Base-by-base conservation (phyloP, 2,329 filamentous ascomycete species). In the Ceratocystis cubensis region DNA sequence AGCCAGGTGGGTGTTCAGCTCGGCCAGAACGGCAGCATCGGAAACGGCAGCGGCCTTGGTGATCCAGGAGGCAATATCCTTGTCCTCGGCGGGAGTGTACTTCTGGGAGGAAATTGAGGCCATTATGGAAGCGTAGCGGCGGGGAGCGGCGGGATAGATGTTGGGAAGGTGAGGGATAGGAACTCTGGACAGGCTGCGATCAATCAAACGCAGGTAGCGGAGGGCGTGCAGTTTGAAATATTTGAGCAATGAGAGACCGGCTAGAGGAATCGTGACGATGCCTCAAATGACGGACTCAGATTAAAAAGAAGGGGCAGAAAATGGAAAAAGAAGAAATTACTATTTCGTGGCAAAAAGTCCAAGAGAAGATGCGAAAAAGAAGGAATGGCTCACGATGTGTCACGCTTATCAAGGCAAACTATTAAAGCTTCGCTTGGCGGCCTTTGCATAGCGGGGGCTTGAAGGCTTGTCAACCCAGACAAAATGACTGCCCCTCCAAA, bases 31-130 rank as follows among this genome's bases (percentile, higher is more conserved):
- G 69, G 88, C 83, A 72, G 85, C 81, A 67, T 81, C 78, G 66
- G 87, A 82, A 13, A 61, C 59, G 41, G 81, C 74, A 69, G 68
- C 67, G 67, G 76, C 71, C 70, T 74, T 74, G 73, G 85, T 86
- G 73, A 93, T 82, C 92, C 92, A 96, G 80, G 94, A 88, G 77
- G 88, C 85, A 75, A 96, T 88, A 78, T 96, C 91, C 20, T 88
- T 84, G 78, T 92, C 86, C 78, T 97, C 92, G 70, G 85, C 82
- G 72, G 87, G 80, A 69, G 84, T 85, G 80, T 94, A 96, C 72
- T 83, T 85, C 74, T 84, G 82, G 70, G 82, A 78, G 70, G 83
- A 80, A 78, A 91, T 85, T 73, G 82, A 77, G 65, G 83, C 79
- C 82, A 93, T 88, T 74, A 81, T 84, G 75, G 81, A 68, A 1